These are phyloP conservation scores for Botrytis byssoidea DNA, from an alignment of 2,329 filamentous ascomycete genomes.

Conservation along the genomic window DNA sequence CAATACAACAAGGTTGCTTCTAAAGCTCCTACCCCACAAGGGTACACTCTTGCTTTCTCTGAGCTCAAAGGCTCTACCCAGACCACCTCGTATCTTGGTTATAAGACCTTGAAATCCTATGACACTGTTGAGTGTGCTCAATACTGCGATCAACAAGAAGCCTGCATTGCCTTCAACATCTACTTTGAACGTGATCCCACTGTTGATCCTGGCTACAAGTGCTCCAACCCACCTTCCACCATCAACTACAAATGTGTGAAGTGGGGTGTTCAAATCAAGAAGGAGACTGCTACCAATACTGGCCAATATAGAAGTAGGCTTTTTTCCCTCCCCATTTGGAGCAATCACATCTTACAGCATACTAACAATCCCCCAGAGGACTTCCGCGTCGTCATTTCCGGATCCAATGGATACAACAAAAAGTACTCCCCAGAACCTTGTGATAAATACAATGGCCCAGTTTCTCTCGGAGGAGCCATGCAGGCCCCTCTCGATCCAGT, in stretches of 20 bases:
- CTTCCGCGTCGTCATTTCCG: slow-evolving; percentile 45
- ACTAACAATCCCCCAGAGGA: slow-evolving; percentile 21
- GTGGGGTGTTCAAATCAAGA: slow-evolving; percentile 38
- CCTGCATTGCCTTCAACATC: slow-evolving; percentile 40
- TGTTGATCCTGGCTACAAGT: slow-evolving; percentile 35
- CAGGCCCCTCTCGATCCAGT: slow-evolving; percentile 36
- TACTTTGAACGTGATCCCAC: slow-evolving; percentile 41
- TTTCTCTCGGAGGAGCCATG: slow-evolving; percentile 38
- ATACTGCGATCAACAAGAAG: slow-evolving; percentile 36
- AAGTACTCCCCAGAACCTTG: slow-evolving; percentile 24
- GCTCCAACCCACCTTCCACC: slow-evolving; percentile 39
- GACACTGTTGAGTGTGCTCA: slow-evolving; percentile 36
- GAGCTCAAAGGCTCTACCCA: slow-evolving; percentile 37
- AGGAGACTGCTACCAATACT: slow-evolving; percentile 38
- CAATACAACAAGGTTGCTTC: neutral
- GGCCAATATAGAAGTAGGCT: slow-evolving; percentile 37
- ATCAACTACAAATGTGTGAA: slow-evolving; percentile 42
- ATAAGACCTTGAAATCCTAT: slow-evolving; percentile 36
- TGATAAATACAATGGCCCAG: slow-evolving; percentile 30
- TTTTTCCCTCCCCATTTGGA: too few species aligned
- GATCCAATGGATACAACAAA: slow-evolving; percentile 45
- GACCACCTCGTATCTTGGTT: slow-evolving; percentile 36
- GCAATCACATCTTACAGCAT: neutral
- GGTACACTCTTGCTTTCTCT: slow-evolving; percentile 39
- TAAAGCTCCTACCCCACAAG: slow-evolving; percentile 32